A percentile compares a stretch with the other conserved stretches of the same genome.
phyloP scores from a whole-genome alignment of 2,329 filamentous ascomycete genomes.

The Phialophora expanda region DNA sequence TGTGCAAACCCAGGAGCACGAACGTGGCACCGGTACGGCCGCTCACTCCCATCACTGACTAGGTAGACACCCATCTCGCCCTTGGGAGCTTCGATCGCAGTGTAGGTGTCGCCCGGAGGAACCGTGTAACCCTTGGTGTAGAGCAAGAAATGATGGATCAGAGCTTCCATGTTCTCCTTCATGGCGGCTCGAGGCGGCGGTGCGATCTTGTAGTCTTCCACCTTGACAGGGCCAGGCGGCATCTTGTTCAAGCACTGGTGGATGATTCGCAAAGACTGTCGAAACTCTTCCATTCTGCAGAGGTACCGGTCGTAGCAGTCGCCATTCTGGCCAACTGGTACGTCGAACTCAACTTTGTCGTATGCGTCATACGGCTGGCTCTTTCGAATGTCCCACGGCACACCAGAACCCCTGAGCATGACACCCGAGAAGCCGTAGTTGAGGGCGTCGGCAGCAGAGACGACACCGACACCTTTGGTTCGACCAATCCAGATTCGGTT shows the following conservation, averaged over 20 bases:
- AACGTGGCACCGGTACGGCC: constrained; percentile 97
- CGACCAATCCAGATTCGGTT: constrained; percentile 99
- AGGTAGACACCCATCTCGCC: constrained; percentile 98
- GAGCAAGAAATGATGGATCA: constrained; percentile 98
- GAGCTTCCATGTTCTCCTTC: constrained; percentile 99
- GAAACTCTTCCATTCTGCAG: constrained; percentile 99
- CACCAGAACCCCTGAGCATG: constrained; percentile 95
- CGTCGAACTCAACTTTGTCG: constrained; percentile 96
- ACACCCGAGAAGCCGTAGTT: constrained; percentile 97
- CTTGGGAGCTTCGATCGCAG: constrained; percentile 98
- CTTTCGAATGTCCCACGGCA: constrained; percentile 97
- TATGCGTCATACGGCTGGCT: constrained; percentile 97
- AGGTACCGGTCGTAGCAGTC: constrained; percentile 99
- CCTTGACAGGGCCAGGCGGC: constrained; percentile 89
- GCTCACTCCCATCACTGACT: constrained; percentile 93
- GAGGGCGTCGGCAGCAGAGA: constrained; percentile 88
- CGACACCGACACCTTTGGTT: constrained; percentile 88
- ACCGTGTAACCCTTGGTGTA: constrained; percentile 99
- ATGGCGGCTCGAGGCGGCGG: constrained; percentile 95
- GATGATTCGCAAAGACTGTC: constrained; percentile 96
- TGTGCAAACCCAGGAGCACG: constrained; percentile 96
- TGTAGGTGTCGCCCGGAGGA: constrained; percentile 97
- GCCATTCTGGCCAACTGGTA: constrained; percentile 93
- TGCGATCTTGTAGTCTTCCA: constrained; percentile 98
- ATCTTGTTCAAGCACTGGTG: constrained; percentile 99